A percentile compares a stretch with the other conserved stretches of the same genome.
Evolutionary conservation across 768 basidiomycete species (phyloP).

Genomic region (Mycena amicta): DNA sequence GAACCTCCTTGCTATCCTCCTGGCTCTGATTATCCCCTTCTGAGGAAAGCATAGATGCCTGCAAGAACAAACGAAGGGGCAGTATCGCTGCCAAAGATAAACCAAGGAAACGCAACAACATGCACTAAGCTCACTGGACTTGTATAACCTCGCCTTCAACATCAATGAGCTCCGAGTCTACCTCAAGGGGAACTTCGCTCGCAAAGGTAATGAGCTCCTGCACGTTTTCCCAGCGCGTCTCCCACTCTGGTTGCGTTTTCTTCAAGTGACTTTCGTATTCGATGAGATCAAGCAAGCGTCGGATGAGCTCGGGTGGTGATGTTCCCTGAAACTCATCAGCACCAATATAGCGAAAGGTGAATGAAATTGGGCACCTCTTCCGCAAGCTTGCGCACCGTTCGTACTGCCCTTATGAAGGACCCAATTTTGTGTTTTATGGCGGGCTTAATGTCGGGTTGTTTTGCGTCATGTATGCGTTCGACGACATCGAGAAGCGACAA

Average conservation of each 20-base stretch:
- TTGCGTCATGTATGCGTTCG: slow-evolving; percentile 65
- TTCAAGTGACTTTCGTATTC: slow-evolving; percentile 70
- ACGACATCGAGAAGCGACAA: slow-evolving; percentile 59
- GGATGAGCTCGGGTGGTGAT: slow-evolving; percentile 66
- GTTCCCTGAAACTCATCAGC: slow-evolving; percentile 44
- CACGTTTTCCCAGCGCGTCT: slow-evolving; percentile 83
- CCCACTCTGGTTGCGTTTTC: slow-evolving; percentile 73
- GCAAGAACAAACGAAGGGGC: slow-evolving; percentile 70
- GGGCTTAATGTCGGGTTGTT: slow-evolving; percentile 65
- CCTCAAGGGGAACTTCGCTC: slow-evolving; percentile 50
- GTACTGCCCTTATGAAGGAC: slow-evolving; percentile 60
- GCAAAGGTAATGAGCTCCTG: slow-evolving; percentile 83
- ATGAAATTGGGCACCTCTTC: slow-evolving; percentile 43
- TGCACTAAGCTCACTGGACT: neutral
- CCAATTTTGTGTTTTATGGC: slow-evolving; percentile 64
- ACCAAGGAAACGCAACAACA: neutral
- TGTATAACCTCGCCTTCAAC: neutral
- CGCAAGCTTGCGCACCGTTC: slow-evolving; percentile 53
- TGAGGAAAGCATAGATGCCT: slow-evolving; percentile 82
- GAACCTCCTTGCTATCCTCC: slow-evolving; percentile 47
- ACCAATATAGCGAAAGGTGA: neutral
- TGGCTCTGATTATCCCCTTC: slow-evolving; percentile 69
- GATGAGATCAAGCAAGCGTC: slow-evolving; percentile 54
- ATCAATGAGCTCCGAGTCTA: slow-evolving; percentile 6
- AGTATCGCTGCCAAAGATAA: slow-evolving; percentile 41